Base-by-base conservation (phyloP, 2,329 filamentous ascomycete species). In the Exophiala viscosa region DNA sequence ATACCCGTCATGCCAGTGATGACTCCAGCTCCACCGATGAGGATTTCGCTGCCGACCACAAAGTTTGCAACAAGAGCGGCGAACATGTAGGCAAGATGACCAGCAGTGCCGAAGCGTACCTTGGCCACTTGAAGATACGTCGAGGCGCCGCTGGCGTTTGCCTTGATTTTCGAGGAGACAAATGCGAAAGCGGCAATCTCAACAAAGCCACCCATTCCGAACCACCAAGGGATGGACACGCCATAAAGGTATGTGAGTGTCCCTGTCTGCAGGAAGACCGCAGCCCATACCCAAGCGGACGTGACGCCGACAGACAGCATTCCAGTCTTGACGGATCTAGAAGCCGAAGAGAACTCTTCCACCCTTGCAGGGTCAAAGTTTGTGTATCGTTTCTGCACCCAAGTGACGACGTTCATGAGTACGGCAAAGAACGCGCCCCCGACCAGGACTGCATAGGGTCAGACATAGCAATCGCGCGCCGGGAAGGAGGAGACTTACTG, bases 181-280 rank as follows among this genome's bases (percentile, higher is more conserved):
- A 89, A 93, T 1, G 90, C 89, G 64, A 96, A 95, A 1, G 95
- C 76, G 20, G 95, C 78, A 61, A 96, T 91, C 66, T 93, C 88
- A 5, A 92, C 88, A 0, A 86, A 90, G 10, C 88, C 88, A n/a
- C 85, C 83, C 0, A 80, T 77, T 38, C 87, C 87, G 64, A 81
- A 81, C 73, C 75, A 83, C 65, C 85, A 85, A 1, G 82, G 81
- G 2, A 82, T 82, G 1, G 79, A 82, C 43, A 85, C 78, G 44
- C 83, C 83, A 65, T 91, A 91, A 57, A 82, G 76, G 69, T 95
- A 95, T 57, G 87, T 88, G 18, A 95, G 86, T 11, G 84, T 82
- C 0, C 87, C 85, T 1, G 82, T 86, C 65, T 92, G 88, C 2
- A 93, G 35, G 17, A 53, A 50, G 17, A 43, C 40, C 28, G 50